Evolutionary conservation across 106 monocot genomes (phyloP).

Genomic region (Chionographis japonica): DNA sequence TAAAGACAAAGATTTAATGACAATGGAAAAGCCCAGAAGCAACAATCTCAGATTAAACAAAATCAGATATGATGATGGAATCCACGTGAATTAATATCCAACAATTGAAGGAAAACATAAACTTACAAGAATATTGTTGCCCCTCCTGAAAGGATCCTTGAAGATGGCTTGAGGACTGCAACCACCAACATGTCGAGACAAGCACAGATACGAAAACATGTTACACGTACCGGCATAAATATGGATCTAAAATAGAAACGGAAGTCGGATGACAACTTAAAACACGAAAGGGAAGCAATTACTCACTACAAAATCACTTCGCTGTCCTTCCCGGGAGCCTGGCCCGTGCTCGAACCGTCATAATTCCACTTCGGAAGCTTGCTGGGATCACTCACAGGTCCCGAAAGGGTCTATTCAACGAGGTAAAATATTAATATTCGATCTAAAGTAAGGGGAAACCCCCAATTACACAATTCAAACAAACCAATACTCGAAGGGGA

Average conservation of each 20-base stretch:
- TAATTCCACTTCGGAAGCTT: constrained; percentile 55
- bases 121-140: constrained; percentile 54
- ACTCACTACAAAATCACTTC: constrained; percentile 53
- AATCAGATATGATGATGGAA: too few relatives aligned
- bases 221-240: too few relatives aligned
- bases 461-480: background rate
- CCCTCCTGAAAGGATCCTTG: constrained; percentile 52
- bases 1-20: too few relatives aligned
- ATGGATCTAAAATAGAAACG: background rate
- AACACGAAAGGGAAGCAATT: too few relatives aligned
- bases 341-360: constrained; percentile 53
- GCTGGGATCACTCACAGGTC: constrained; percentile 34
- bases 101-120: background rate
- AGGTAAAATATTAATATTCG: background rate
- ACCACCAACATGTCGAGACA: background rate
- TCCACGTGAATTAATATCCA: too few relatives aligned
- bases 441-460: background rate
- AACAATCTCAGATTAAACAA: too few relatives aligned
- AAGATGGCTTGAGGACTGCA: constrained; percentile 50
- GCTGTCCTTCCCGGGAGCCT: constrained; percentile 53
- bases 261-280: too few relatives aligned
- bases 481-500: background rate
- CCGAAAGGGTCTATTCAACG: constrained; percentile 23
- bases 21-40: too few relatives aligned
- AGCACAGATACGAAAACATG: too few relatives aligned